Conservation (phyloP, 73 alveolate genomes). For the Diophrys sp. region DNA sequence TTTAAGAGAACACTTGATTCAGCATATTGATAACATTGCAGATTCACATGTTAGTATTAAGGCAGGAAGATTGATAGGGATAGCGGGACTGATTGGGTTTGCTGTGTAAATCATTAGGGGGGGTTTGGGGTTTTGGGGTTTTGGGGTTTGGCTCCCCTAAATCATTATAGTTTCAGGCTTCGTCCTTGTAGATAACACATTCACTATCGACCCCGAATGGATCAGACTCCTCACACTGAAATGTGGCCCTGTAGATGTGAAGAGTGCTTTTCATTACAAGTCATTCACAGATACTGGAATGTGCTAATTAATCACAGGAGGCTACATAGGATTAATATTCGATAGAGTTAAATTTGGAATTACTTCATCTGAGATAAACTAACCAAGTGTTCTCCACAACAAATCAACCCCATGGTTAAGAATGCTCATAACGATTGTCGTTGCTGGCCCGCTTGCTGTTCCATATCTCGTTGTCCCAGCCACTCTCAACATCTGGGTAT, state of each 20-base stretch:
- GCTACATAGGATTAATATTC: background rate
- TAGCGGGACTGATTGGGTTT: no score
- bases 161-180: background rate
- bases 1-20: conserved; percentile 9
- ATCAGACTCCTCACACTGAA: background rate
- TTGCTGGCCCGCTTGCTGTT: background rate
- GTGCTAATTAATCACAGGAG: background rate
- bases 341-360: background rate
- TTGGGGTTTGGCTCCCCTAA: background rate
- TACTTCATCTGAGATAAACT: background rate
- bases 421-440: background rate
- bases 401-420: background rate
- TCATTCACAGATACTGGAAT: background rate
- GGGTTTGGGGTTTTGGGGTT: no score
- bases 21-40: conserved; percentile 10
- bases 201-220: background rate
- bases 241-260: background rate
- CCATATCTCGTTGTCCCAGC: background rate
- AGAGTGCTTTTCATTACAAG: conserved; percentile 4
- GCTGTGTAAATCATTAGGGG: no score
- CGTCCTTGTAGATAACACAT: background rate
- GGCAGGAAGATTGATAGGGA: no score
- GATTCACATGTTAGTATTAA: no score
- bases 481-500: background rate
- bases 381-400: background rate